Conservation (phyloP, 495 filamentous ascomycete genomes). For the Melanomma pulvis-pyrius region DNA sequence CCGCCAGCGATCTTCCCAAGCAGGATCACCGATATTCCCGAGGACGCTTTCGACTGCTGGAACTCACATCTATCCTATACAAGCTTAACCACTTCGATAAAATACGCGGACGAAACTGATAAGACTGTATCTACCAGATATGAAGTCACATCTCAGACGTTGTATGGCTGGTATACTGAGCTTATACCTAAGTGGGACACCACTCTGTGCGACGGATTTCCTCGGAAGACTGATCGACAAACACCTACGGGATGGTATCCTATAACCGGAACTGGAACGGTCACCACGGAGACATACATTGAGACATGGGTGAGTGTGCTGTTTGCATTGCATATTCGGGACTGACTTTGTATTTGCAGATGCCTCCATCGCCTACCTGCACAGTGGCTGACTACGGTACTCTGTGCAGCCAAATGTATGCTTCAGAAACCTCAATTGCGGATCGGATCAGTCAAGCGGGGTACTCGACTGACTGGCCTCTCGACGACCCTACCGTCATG, state of each 20-base stretch:
- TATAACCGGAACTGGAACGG: not conserved
- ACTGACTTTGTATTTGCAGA: not conserved
- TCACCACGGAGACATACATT: not conserved
- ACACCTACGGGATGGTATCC: not conserved
- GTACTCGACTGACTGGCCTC: constrained; percentile 2
- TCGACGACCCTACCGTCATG: not conserved
- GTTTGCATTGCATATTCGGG: not conserved
- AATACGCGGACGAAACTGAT: constrained; percentile 3
- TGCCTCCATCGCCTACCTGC: not conserved
- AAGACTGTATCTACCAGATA: not conserved
- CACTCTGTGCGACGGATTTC: not conserved
- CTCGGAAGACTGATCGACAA: not conserved
- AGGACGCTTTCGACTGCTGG: constrained; percentile 12
- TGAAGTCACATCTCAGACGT: not conserved
- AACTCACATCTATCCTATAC: not conserved
- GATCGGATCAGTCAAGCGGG: not conserved
- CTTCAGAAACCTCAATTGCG: not conserved
- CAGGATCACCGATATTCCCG: not conserved
- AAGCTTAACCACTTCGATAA: not conserved
- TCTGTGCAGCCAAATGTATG: not conserved
- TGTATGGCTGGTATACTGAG: not conserved
- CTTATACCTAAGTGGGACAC: not conserved
- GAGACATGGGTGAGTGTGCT: not conserved
- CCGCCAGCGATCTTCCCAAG: constrained; percentile 9
- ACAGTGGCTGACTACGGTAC: not conserved